Percentiles rank a stretch among this genome's conserved stretches.
Conservation (phyloP, 768 basidiomycete species). For the Lactarius trivialis region DNA sequence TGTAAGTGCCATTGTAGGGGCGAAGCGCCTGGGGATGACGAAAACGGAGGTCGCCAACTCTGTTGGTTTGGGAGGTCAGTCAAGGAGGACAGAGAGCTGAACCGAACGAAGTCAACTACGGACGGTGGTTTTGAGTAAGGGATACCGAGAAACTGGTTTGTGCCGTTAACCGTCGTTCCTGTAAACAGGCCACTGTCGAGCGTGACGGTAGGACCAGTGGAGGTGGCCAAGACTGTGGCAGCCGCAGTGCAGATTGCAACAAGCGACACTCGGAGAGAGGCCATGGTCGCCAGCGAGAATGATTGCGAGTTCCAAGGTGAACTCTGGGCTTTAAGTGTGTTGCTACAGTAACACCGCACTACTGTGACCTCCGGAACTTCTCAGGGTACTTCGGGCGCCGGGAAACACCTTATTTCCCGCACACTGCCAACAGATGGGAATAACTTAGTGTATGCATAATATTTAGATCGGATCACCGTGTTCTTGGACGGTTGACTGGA, state of each 20-base stretch:
- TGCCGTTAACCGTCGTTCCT: slow-evolving; percentile 25
- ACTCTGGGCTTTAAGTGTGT: neutral
- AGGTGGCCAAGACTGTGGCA: neutral
- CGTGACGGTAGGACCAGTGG: slow-evolving; percentile 19
- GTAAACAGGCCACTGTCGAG: slow-evolving; percentile 29
- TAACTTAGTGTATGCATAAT: no score
- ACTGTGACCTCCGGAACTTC: no score
- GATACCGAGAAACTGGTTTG: slow-evolving; percentile 34
- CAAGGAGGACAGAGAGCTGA: neutral
- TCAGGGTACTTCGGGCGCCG: no score
- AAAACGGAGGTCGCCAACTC: slow-evolving; percentile 34
- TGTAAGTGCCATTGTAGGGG: slow-evolving; percentile 18
- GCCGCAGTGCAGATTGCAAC: neutral
- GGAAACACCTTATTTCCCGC: no score
- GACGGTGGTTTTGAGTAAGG: slow-evolving; percentile 38
- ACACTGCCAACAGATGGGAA: no score
- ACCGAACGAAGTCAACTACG: slow-evolving; percentile 11
- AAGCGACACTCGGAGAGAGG: neutral
- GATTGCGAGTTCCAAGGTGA: neutral
- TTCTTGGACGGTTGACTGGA: no score
- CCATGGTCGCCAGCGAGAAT: neutral
- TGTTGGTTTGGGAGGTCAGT: slow-evolving; percentile 11
- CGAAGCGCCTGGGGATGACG: slow-evolving; percentile 26
- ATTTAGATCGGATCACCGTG: no score
- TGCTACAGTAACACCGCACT: no score